Evolutionary conservation across 257 asterid species (phyloP), one percentile per base, ranked within the genome.

Genomic region (Solanum virginianum): DNA sequence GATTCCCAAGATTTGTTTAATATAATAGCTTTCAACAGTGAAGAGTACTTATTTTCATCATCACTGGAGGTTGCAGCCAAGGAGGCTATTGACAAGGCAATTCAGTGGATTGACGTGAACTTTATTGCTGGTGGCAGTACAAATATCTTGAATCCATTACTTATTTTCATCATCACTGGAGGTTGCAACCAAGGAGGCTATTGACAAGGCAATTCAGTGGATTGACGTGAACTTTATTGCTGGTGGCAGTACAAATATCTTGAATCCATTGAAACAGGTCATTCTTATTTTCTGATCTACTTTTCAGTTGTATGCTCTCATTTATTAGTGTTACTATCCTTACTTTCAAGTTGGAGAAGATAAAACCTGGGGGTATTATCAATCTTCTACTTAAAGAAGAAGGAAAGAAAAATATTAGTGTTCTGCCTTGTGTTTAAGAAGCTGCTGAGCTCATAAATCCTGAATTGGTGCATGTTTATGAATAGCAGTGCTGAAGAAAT

Each of bases 51-150:
- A 53, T 93, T 89, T 85, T 93, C 96, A 85, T 90, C 92, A 80
- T 60, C 89, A 15, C 49, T 93, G 88, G 93, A 90, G 90, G 87
- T 83, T n/a, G 96, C 97, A 88, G 89, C 92, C 36, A 81, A 81
- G 53, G 90, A 89, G 66, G 88, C 83, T 72, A 84, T 93, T 85
- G 93, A 88, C 87, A 90, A 88, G 32, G 93, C 72, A 81, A 91
- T 80, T 66, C 87, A 88, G 85, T 93, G 97, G 97, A 90, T 90
- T n/a, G 90, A 86, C 88, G 55, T 88, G 47, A 91, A 93, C 85
- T 92, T 93, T 84, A 88, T 91, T 36, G 92, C 94, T 88, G 93
- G 94, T 87, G 97, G 95, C 4, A 91, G 88, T 85, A 92, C 96
- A 86, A 93, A 91, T 87, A 90, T 93, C 66, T 84, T 89, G 87